Evolutionary conservation across 371 early-diverging fungal genomes (phyloP).

Genomic region (Lichtheimia corymbifera): DNA sequence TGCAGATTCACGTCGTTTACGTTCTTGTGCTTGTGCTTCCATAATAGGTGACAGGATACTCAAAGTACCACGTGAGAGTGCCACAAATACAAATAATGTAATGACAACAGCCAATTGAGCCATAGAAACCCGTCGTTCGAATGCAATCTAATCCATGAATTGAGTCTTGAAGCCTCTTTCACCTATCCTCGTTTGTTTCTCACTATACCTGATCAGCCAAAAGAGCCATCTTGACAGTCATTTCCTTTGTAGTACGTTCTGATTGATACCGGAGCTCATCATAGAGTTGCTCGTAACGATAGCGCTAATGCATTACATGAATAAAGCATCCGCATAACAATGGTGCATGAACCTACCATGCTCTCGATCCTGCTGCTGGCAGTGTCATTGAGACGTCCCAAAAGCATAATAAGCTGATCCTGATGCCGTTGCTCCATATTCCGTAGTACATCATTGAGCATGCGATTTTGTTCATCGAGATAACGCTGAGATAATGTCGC

Average conservation of each 20-base stretch:
- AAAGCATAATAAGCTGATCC: constrained; percentile 58
- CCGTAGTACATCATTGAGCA: constrained; percentile 73
- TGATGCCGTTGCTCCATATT: constrained; percentile 63
- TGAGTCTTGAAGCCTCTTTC: neutral
- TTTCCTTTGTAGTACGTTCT: constrained; percentile 44
- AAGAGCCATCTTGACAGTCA: constrained; percentile 49
- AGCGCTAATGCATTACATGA: constrained; percentile 26
- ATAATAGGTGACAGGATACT: constrained; percentile 47
- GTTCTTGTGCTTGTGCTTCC: constrained; percentile 44
- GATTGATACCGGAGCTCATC: constrained; percentile 59
- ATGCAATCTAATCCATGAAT: constrained; percentile 39
- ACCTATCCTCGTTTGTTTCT: neutral
- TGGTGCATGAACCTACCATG: constrained; percentile 34
- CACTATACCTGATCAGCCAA: constrained; percentile 57
- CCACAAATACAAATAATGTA: constrained; percentile 56
- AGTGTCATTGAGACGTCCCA: constrained; percentile 67
- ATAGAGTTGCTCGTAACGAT: constrained; percentile 60
- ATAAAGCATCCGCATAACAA: neutral
- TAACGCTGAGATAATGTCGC: constrained; percentile 78
- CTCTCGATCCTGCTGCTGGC: constrained; percentile 59
- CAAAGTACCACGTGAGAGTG: constrained; percentile 48
- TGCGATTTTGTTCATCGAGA: constrained; percentile 83
- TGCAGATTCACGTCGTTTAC: constrained; percentile 37
- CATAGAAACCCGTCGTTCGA: constrained; percentile 64
- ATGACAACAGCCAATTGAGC: constrained; percentile 59